A percentile compares a stretch with the other conserved stretches of the same genome.
These are phyloP conservation scores for Aspergillus novofumigatus DNA, from an alignment of 2,329 filamentous ascomycete species.

Conservation along the genomic window DNA sequence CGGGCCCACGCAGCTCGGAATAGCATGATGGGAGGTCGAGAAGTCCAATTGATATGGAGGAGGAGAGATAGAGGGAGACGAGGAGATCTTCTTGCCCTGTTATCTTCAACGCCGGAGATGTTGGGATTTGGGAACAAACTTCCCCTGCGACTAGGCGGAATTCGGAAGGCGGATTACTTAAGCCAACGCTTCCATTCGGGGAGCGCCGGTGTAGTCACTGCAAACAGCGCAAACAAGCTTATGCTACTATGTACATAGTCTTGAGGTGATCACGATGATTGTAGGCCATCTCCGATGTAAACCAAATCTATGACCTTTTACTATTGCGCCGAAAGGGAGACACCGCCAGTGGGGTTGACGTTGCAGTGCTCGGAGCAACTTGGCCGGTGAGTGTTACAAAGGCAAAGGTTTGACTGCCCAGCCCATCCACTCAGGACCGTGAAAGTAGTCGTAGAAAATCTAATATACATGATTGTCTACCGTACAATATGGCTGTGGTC, in stretches of 20 bases:
- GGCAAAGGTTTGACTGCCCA: too few relatives aligned
- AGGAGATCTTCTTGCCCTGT: slow-evolving; percentile 19
- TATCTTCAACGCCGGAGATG: slow-evolving; percentile 30
- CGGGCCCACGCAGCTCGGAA: slow-evolving; percentile 65
- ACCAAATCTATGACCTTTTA: too few relatives aligned
- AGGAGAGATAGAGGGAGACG: slow-evolving; percentile 11
- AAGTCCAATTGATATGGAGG: slow-evolving; percentile 26
- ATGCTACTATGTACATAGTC: too few relatives aligned
- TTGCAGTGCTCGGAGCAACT: too few relatives aligned
- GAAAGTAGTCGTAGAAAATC: neutral
- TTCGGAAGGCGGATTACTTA: slow-evolving; percentile 18
- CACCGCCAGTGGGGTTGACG: too few relatives aligned
- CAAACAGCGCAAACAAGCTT: slow-evolving; percentile 27
- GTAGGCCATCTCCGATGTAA: neutral
- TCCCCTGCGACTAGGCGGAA: slow-evolving; percentile 27
- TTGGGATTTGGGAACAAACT: slow-evolving; percentile 27
- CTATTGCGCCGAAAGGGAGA: too few relatives aligned
- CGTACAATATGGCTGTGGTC: neutral
- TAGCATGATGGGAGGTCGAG: slow-evolving; percentile 55
- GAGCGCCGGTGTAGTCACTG: slow-evolving; percentile 28
- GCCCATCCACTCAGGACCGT: too few relatives aligned
- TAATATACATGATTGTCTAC: slow-evolving; percentile 2
- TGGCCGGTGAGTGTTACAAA: too few relatives aligned
- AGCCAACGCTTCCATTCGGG: slow-evolving; percentile 17
- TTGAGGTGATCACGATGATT: neutral